These are phyloP conservation scores for Chlorella sp. DNA, from an alignment of 139 green algal genomes.

Conservation along the genomic window DNA sequence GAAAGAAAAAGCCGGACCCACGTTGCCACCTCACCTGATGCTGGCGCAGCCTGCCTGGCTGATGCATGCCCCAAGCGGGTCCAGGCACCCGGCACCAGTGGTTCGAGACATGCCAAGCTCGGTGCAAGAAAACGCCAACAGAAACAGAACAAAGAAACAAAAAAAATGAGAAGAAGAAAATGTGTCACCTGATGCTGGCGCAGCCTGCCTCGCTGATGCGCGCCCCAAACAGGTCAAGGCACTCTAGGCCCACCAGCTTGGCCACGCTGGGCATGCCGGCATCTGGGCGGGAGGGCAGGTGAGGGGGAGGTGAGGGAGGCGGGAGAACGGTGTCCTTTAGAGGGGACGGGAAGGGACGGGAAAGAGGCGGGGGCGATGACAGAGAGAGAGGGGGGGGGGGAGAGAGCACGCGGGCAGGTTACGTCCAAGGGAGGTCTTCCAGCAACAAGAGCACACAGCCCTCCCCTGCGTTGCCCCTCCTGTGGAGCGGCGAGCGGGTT, in stretches of 20 bases:
- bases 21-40: not conserved
- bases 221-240: slow-evolving; percentile 65
- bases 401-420: no score
- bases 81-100: no score
- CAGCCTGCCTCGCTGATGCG: slow-evolving; percentile 55
- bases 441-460: no score
- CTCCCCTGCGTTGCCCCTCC: no score
- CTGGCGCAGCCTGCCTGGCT: slow-evolving; percentile 49
- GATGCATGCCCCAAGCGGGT: slow-evolving; percentile 60
- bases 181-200: slow-evolving; percentile 40
- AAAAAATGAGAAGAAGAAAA: not conserved
- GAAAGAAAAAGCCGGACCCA: not conserved
- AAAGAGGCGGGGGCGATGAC: no score
- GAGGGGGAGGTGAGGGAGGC: not conserved
- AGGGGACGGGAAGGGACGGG: not conserved
- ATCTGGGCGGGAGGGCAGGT: slow-evolving; percentile 10
- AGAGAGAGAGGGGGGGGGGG: no score
- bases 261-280: slow-evolving; percentile 44
- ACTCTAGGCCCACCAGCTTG: slow-evolving; percentile 45
- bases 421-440: no score
- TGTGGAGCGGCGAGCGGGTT: no score
- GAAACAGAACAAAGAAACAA: no score
- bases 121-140: no score
- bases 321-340: not conserved
- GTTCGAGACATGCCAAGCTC: no score